Percentiles rank a stretch among this genome's conserved stretches.
phyloP scores from a whole-genome alignment of 768 basidiomycete species.

The Hygrophorus pudorinus region DNA sequence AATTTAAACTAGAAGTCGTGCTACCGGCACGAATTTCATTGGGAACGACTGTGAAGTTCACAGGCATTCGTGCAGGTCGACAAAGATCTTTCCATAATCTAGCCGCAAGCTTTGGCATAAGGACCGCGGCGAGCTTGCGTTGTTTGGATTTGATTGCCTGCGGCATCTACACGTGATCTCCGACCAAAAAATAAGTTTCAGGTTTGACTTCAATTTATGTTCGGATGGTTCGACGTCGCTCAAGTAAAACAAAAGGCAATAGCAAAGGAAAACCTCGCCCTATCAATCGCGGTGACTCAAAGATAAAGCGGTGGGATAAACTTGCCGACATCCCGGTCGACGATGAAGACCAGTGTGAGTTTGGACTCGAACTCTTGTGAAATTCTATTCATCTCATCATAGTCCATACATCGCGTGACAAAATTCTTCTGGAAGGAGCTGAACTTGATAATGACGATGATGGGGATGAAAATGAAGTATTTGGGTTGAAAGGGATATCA shows the following conservation, averaged over 20 bases:
- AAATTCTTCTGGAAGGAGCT: constrained; percentile 66
- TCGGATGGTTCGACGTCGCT: constrained; percentile 26
- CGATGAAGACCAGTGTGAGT: constrained; percentile 72
- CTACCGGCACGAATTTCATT: no score
- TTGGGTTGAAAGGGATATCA: constrained; percentile 54
- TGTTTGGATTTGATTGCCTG: no score
- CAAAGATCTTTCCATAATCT: no score
- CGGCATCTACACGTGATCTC: no score
- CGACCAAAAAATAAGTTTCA: no score
- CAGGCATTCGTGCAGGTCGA: no score
- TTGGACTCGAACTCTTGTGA: constrained; percentile 1
- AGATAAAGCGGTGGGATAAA: constrained; percentile 58
- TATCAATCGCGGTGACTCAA: constrained; percentile 39
- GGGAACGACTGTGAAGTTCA: no score
- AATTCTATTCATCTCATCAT: constrained; percentile 6
- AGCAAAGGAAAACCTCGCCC: constrained; percentile 32
- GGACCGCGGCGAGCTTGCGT: no score
- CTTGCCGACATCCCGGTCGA: constrained; percentile 62
- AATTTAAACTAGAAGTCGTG: no score
- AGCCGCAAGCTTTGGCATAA: no score
- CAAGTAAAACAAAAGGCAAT: constrained; percentile 22
- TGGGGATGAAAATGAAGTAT: constrained; percentile 74
- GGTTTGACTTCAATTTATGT: no score
- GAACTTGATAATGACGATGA: constrained; percentile 37
- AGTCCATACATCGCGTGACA: constrained; percentile 73